Evolutionary conservation across 208 protist species (phyloP).

Genomic region (Vickermania spadyakhi): DNA sequence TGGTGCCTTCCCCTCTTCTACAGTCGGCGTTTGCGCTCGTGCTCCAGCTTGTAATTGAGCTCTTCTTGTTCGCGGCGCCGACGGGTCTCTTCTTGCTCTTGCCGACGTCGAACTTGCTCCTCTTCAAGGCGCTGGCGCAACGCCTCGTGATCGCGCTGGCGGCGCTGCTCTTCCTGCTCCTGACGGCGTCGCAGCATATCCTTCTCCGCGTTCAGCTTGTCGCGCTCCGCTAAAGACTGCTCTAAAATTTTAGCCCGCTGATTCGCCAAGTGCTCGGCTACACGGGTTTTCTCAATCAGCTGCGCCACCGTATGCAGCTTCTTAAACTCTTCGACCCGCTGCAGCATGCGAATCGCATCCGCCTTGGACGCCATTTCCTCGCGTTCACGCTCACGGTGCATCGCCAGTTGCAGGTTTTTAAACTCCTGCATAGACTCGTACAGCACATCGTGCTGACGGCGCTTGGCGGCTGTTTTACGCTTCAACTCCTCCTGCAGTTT

Average conservation of each 20-base stretch:
- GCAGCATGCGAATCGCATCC: constrained; percentile 45
- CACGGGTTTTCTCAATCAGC: constrained; percentile 52
- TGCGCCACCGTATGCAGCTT: constrained; percentile 56
- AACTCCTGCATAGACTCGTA: constrained; percentile 21
- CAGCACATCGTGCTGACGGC: constrained; percentile 23
- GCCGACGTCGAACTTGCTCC: too few relatives aligned
- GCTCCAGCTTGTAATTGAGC: too few relatives aligned
- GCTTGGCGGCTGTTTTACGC: constrained; percentile 15
- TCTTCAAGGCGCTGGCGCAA: too few relatives aligned
- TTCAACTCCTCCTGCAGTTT: constrained; percentile 25
- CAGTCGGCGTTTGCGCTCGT: too few relatives aligned
- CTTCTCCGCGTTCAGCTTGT: constrained; percentile 18
- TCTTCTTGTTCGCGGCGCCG: too few relatives aligned
- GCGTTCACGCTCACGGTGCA: constrained; percentile 41
- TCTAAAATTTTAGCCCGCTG: constrained; percentile 39
- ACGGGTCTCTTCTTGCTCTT: too few relatives aligned
- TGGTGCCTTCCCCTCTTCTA: too few relatives aligned
- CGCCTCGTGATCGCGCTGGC: too few relatives aligned
- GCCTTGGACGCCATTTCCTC: constrained; percentile 46
- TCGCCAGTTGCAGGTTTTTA: constrained; percentile 17
- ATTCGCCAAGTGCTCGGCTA: constrained; percentile 27
- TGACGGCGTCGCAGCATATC: constrained; percentile 5
- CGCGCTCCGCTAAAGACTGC: constrained; percentile 32
- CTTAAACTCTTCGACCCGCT: constrained; percentile 56
- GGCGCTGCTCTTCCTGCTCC: too few relatives aligned